phyloP scores from a whole-genome alignment of 2,329 filamentous ascomycete genomes.

The Fusarium neocosmosporiellum region DNA sequence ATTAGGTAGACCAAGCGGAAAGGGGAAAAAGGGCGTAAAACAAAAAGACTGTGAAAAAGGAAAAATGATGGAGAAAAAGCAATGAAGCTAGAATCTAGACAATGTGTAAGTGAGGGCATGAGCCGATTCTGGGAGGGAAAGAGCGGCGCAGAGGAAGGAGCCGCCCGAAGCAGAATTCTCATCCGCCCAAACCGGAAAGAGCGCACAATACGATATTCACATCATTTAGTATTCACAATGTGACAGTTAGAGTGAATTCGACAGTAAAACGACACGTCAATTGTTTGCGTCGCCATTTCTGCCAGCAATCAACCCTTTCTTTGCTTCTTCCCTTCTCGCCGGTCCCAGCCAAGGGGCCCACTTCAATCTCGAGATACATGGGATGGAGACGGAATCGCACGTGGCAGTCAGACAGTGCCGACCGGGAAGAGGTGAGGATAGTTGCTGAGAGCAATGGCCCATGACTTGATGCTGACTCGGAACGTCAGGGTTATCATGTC shows the following conservation, averaged over 20 bases:
- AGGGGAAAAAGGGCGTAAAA: not conserved
- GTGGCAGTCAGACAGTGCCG: conserved; percentile 34
- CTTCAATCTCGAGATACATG: conserved; percentile 19
- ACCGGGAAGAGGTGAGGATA: conserved; percentile 10
- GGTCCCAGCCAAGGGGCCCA: conserved; percentile 6
- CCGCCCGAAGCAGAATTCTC: not conserved
- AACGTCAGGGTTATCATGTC: too few species aligned
- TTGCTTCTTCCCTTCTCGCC: conserved; percentile 19
- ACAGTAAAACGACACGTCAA: not conserved
- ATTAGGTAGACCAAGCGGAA: not conserved
- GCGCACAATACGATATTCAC: not conserved
- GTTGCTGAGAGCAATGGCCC: not conserved
- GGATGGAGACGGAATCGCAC: conserved; percentile 31
- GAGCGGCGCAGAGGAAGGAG: not conserved
- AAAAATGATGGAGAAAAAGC: conserved; percentile 2
- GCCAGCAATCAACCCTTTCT: not conserved
- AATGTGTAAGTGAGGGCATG: conserved; percentile 11
- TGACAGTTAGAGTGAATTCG: not conserved
- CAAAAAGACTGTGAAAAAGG: not conserved
- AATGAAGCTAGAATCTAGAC: not conserved
- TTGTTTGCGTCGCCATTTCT: conserved; percentile 2
- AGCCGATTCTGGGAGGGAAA: conserved; percentile 1
- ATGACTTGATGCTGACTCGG: too few species aligned
- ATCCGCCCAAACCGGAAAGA: not conserved
- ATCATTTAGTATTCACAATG: not conserved